phyloP scores from a whole-genome alignment of 352 stramenopile genomes.

The Phytopythium litorale region DNA sequence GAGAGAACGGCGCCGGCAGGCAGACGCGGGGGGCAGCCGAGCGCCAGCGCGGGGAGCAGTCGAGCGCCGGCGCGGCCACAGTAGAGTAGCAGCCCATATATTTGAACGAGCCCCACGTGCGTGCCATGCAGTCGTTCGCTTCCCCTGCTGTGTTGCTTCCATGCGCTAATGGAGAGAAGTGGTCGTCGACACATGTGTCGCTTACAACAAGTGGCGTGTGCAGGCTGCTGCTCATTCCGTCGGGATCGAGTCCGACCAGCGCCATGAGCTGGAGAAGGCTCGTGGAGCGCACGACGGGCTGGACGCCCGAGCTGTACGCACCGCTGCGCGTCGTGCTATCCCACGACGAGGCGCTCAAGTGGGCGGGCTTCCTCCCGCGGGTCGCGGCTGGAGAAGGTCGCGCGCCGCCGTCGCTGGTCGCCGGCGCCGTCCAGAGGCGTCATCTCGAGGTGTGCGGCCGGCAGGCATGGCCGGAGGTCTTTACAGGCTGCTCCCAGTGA shows the following conservation, averaged over 20 bases:
- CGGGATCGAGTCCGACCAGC: background rate
- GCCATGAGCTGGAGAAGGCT: conserved; percentile 23
- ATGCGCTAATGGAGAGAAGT: too few species aligned
- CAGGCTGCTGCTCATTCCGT: too few species aligned
- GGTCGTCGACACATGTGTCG: background rate
- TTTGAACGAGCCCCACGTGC: background rate
- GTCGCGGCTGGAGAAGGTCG: background rate
- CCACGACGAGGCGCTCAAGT: conserved; percentile 19
- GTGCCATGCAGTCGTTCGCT: background rate
- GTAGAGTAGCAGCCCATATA: conserved; percentile 7
- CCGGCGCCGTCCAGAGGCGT: conserved; percentile 31
- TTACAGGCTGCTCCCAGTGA: background rate
- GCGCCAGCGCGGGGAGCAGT: background rate
- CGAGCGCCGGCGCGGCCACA: background rate
- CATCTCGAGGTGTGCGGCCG: conserved; percentile 20
- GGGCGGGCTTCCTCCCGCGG: conserved; percentile 1
- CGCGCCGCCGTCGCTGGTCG: conserved; percentile 23
- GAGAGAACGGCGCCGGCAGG: background rate
- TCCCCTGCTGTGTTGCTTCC: too few species aligned
- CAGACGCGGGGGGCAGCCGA: background rate
- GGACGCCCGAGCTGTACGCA: conserved; percentile 38
- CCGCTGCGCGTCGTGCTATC: conserved; percentile 51
- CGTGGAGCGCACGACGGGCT: conserved; percentile 35
- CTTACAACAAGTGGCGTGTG: conserved; percentile 1
- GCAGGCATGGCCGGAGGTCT: too few species aligned